Base-by-base conservation (phyloP, 768 basidiomycete species). In the Suillus discolor region DNA sequence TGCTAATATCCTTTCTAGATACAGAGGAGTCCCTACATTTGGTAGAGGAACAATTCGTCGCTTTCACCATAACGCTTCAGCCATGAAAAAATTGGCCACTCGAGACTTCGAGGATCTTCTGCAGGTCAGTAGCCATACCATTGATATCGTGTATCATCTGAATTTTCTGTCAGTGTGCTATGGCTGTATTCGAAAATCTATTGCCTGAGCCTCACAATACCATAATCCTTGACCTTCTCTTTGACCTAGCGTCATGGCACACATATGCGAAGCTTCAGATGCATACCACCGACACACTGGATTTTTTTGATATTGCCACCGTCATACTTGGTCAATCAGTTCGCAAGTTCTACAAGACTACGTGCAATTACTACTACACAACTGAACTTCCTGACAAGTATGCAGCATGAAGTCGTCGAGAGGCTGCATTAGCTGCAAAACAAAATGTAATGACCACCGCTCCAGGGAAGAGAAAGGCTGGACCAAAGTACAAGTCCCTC, bases 141-240 rank as follows among this genome's bases (percentile, higher is more conserved):
- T 15, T 20, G 54, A 25, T 25, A 41, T 63, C 11, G 1, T 6
- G 16, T 18, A 18, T 53, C 25, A 55, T n/a, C 41, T 28, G 31
- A 49, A 28, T 49, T 34, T 47, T 62, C 34, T 36, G 55, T 36
- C n/a, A 79, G 79, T 78, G 77, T 49, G 69, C 75, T 1, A 68
- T 80, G 6, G 79, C 81, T 3, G 76, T 71, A 20, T 79, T 81
- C 57, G 79, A 82, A 20, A 77, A 74, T 8, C 73, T 83, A 0
- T 68, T 81, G 2, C 70, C 70, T 6, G 66, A 72, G 34, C 63
- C 57, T 8, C 68, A 78, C 61, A 68, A 79, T 53, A 61, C 51
- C 4, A 63, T 67, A 9, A 45, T 75, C 23, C 55, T 68, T 11
- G 67, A 70, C 23, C 66, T 80, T 2, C 62, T 78, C 4, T 79